A percentile compares a stretch with the other conserved stretches of the same genome.
These are phyloP conservation scores for Coniochaeta prunicola DNA, from an alignment of 2,329 filamentous ascomycete species.

Conservation along the genomic window DNA sequence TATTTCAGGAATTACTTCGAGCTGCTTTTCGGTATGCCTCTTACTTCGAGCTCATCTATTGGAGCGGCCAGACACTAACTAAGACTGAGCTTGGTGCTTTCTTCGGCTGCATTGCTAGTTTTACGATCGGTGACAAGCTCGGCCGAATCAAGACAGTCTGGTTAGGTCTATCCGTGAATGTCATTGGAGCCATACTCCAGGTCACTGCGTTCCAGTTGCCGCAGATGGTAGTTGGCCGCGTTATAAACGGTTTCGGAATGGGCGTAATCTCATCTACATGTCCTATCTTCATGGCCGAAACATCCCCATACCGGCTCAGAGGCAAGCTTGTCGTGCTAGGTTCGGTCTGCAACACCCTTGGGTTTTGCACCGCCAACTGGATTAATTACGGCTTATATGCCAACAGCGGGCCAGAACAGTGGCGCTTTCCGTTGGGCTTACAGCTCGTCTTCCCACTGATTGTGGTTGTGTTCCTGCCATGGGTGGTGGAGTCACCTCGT, in stretches of 20 bases:
- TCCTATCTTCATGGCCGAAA: conserved; percentile 25
- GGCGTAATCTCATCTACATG: conserved; percentile 26
- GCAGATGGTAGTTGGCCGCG: conserved; percentile 32
- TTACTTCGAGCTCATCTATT: not conserved
- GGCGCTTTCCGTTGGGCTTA: conserved; percentile 27
- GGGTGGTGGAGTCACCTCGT: conserved; percentile 40
- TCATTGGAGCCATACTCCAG: conserved; percentile 26
- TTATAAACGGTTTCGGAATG: conserved; percentile 33
- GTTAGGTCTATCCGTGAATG: conserved; percentile 22
- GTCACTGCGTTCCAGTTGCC: conserved; percentile 25
- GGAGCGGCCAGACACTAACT: not conserved
- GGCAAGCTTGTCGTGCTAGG: conserved; percentile 38
- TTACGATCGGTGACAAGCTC: conserved; percentile 23
- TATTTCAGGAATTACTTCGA: conserved; percentile 35
- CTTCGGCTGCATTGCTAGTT: conserved; percentile 21
- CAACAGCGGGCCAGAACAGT: conserved; percentile 23
- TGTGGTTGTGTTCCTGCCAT: conserved; percentile 20
- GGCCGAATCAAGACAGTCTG: conserved; percentile 24
- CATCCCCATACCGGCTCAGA: conserved; percentile 24
- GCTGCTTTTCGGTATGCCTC: conserved; percentile 29
- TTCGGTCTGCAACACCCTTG: conserved; percentile 30
- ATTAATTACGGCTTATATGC: conserved; percentile 34
- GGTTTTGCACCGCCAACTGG: conserved; percentile 41
- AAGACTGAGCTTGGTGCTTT: conserved; percentile 22
- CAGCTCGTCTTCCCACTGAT: conserved; percentile 30